Evolutionary conservation across 768 basidiomycete genomes (phyloP).

Genomic region (Asterophora lycoperdoides): DNA sequence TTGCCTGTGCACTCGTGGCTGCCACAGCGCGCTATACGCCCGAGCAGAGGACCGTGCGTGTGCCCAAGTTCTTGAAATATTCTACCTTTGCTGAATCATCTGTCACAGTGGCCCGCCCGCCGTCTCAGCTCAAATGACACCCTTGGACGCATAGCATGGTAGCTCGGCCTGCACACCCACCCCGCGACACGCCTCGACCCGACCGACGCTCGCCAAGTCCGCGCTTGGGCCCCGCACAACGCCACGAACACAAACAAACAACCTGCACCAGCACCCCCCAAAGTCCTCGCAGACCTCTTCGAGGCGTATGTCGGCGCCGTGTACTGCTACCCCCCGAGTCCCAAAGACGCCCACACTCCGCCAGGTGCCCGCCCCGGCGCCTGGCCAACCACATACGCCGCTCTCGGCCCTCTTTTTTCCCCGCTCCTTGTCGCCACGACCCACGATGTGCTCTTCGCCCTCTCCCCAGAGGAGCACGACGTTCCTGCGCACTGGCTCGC

Average conservation of each 20-base stretch:
- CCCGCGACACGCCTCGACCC: slow-evolving; percentile 18
- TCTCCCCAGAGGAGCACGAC: slow-evolving; percentile 3
- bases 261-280: slow-evolving; percentile 21
- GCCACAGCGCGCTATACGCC: slow-evolving; percentile 24
- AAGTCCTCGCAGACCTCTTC: slow-evolving; percentile 29
- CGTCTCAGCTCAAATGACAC: slow-evolving; percentile 28
- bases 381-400: slow-evolving; percentile 20
- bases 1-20: slow-evolving; percentile 25
- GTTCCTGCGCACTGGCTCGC: slow-evolving; percentile 3
- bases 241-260: not conserved
- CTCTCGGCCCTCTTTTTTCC: slow-evolving; percentile 22
- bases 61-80: not conserved
- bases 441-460: slow-evolving; percentile 15
- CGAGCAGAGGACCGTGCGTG: slow-evolving; percentile 25
- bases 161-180: slow-evolving; percentile 22
- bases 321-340: slow-evolving; percentile 15
- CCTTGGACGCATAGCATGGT: slow-evolving; percentile 26
- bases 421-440: slow-evolving; percentile 23
- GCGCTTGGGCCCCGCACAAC: slow-evolving; percentile 19
- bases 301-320: slow-evolving; percentile 29
- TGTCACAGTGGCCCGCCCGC: slow-evolving; percentile 20
- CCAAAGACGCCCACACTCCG: no score
- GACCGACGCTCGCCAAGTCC: slow-evolving; percentile 12
- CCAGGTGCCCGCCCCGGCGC: slow-evolving; percentile 8
- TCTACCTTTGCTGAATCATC: not conserved